Base-by-base conservation (phyloP, 768 basidiomycete genomes). In the Grammothele lineata region DNA sequence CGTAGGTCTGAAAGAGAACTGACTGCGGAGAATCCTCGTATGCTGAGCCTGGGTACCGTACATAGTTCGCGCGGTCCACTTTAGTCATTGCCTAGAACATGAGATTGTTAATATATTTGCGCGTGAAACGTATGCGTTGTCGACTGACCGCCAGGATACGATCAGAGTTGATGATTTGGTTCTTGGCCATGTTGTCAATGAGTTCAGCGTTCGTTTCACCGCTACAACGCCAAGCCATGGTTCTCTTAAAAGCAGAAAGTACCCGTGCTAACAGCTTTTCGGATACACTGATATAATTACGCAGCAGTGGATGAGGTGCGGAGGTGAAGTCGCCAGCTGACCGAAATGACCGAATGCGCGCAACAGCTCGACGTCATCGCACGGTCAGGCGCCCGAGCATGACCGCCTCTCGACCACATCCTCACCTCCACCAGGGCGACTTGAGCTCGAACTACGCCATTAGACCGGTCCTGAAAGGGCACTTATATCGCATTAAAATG, bases 181-280 rank as follows among this genome's bases (percentile, higher is more conserved):
- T 65, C 30, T 56, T 63, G 4, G 62, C 56, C 69, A 96, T 68
- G 64, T 91, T 92, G 19, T 69, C 55, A 47, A 96, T 72, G 37
- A 96, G 81, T 54, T 90, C 85, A 15, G 66, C 57, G 58, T 92
- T 94, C 3, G 79, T 78, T 9, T 59, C 65, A 19, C 91, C 92
- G 34, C 70, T 76, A 61, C 85, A 86, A 24, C 76, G 74, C 92
- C 91, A 93, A 32, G 91, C 91, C 91, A 93, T 92, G 25, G 36
- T 55, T 7, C n/a, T n/a, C n/a, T n/a, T n/a, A n/a, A n/a, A n/a
- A n/a, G n/a, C n/a, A n/a, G n/a, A n/a, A n/a, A n/a, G n/a, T n/a
- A n/a, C n/a, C n/a, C n/a, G n/a, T n/a, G n/a, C n/a, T n/a, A n/a
- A n/a, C n/a, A n/a, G n/a, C n/a, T n/a, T 22, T 25, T 4, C 15